A percentile compares a stretch with the other conserved stretches of the same genome.
Evolutionary conservation across 306 rosid genomes (phyloP).

Genomic region (Fragaria ananassa): DNA sequence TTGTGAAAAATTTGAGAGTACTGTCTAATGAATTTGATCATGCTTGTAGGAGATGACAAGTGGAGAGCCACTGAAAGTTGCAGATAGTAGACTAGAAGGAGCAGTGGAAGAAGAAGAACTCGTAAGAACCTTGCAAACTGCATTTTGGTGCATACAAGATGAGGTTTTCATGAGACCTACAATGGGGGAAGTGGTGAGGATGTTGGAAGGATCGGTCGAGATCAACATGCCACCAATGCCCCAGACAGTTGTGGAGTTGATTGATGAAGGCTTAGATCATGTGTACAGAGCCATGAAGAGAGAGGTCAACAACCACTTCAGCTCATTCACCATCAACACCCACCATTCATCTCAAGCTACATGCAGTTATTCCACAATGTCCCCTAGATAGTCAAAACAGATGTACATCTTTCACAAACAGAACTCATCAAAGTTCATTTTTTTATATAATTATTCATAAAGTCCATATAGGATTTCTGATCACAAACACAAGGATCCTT

Average conservation of each 20-base stretch:
- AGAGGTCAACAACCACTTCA: constrained; percentile 63
- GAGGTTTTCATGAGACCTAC: constrained; percentile 76
- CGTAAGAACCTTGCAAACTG: constrained; percentile 62
- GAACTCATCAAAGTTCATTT: neutral
- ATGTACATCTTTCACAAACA: neutral
- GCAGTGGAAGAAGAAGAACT: constrained; percentile 75
- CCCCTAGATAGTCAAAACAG: constrained; percentile 63
- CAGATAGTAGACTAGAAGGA: constrained; percentile 70
- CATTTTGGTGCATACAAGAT: constrained; percentile 96
- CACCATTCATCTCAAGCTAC: constrained; percentile 84
- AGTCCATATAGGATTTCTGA: neutral
- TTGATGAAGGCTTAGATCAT: constrained; percentile 80
- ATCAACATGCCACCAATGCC: constrained; percentile 89
- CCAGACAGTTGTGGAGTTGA: constrained; percentile 71
- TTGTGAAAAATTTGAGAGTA: neutral
- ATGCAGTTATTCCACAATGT: constrained; percentile 80
- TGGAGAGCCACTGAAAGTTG: constrained; percentile 60
- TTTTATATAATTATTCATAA: neutral
- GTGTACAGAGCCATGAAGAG: constrained; percentile 85
- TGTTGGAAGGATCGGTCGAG: constrained; percentile 67
- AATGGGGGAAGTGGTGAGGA: constrained; percentile 89
- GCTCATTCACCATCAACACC: constrained; percentile 74
- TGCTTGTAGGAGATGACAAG: constrained; percentile 56
- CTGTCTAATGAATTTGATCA: constrained; percentile 6
- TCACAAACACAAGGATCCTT: neutral